phyloP scores from a whole-genome alignment of 163 green algal genomes.

The Volvox carteri region DNA sequence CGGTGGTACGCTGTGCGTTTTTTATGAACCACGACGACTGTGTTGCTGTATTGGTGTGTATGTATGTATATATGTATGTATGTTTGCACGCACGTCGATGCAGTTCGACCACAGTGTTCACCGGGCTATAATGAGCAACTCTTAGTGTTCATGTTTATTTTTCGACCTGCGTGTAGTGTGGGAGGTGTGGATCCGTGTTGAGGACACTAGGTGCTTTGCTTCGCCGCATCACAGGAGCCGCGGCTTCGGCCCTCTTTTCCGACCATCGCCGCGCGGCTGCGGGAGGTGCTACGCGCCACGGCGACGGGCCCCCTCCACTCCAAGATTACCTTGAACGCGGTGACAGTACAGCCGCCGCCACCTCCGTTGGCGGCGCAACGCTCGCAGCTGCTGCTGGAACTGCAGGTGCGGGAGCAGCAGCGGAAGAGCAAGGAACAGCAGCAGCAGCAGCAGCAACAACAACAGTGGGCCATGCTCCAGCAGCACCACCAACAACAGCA shows the following conservation, averaged over 20 bases:
- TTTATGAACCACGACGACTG: no score
- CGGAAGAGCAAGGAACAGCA: not conserved
- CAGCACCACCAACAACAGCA: constrained; percentile 10
- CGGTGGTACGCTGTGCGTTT: no score
- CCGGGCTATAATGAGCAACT: no score
- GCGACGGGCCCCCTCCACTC: not conserved
- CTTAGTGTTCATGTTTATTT: no score
- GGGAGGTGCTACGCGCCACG: constrained; percentile 3
- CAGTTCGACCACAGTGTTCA: no score
- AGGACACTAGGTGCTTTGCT: no score
- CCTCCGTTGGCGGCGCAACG: not conserved
- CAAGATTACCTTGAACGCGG: not conserved
- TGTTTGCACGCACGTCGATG: no score
- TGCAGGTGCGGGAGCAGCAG: not conserved
- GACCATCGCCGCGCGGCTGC: constrained; percentile 32
- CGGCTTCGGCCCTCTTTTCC: constrained; percentile 45
- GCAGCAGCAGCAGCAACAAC: not conserved
- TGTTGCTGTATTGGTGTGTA: no score
- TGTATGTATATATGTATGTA: no score
- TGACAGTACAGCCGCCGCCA: not conserved
- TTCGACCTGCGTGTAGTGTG: no score
- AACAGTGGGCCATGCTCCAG: not conserved
- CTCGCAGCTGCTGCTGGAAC: not conserved
- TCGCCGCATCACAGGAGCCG: no score
- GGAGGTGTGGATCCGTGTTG: no score